Base-by-base conservation (phyloP, 2,329 filamentous ascomycete species). In the Massarina eburnea region DNA sequence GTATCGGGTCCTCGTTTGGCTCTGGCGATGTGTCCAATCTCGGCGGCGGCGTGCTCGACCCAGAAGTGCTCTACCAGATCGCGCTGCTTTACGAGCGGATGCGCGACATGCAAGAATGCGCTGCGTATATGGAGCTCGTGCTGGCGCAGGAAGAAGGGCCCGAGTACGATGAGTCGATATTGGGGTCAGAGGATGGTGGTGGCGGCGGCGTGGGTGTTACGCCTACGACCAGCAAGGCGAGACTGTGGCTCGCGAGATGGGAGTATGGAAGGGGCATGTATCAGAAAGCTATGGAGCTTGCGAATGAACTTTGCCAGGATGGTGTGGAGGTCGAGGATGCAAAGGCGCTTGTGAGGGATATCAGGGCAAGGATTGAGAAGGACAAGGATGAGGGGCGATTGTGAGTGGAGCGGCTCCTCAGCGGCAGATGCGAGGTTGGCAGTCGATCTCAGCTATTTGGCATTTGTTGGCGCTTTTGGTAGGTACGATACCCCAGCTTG, bases 281-380 rank as follows among this genome's bases (percentile, higher is more conserved):
- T 59, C 76, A 79, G 24, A 81, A 87, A 17, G 89, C 90, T 3
- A 87, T 88, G 71, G 83, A 89, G 51, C 74, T 97, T 33, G 91
- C 91, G 0, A 90, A 86, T 50, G 94, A 99, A 71, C 76, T 99
- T 36, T 96, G 91, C 67, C 90, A 96, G 71, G 94, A 99, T 70
- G 94, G 94, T 0, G 85, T 95, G 20, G 94, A 97, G 71, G 90
- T 97, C 2, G 94, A 99, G 67, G 94, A 99, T 71, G 94, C 94
- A 21, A 97, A 97, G 73, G 90, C 91, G 3, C 75, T 97, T 57
- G 88, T 96, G 51, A 81, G 90, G 50, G 92, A 97, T 69, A 85
- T 95, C 10, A 80, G 91, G 57, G 87, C 87, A 4, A 81, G 88
- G 55, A 80, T 91, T 70, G 87, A 89, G 39, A 57, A 62, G 21